Conservation (phyloP, 495 filamentous ascomycete genomes). For the Annulohypoxylon maeteangense region DNA sequence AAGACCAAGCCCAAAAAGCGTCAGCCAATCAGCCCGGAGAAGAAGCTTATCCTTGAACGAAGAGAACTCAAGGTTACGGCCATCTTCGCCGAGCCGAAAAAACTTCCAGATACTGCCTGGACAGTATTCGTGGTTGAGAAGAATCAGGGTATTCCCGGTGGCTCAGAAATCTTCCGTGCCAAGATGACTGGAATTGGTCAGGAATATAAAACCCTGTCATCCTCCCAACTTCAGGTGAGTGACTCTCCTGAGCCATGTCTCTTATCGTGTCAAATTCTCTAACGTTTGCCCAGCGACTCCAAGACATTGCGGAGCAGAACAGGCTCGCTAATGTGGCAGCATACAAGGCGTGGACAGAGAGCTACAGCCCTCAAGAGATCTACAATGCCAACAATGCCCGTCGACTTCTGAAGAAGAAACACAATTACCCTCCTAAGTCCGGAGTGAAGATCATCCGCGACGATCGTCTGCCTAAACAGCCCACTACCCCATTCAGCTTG, state of each 20-base stretch:
- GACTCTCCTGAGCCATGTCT: neutral
- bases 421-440: slow-evolving; percentile 42
- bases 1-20: slow-evolving; percentile 34
- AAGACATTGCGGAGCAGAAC: slow-evolving; percentile 62
- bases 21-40: slow-evolving; percentile 38
- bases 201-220: slow-evolving; percentile 45
- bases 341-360: slow-evolving; percentile 68
- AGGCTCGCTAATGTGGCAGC: slow-evolving; percentile 55
- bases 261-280: slow-evolving; percentile 2
- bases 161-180: neutral
- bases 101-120: slow-evolving; percentile 30
- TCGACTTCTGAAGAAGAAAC: slow-evolving; percentile 52
- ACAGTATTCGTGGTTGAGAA: slow-evolving; percentile 33
- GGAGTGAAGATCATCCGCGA: slow-evolving; percentile 58
- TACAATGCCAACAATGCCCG: slow-evolving; percentile 73
- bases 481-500: slow-evolving; percentile 50
- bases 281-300: slow-evolving; percentile 43
- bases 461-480: slow-evolving; percentile 66
- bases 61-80: slow-evolving; percentile 42
- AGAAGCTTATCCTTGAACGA: slow-evolving; percentile 34
- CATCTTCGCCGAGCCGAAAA: slow-evolving; percentile 43
- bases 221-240: slow-evolving; percentile 48
- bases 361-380: slow-evolving; percentile 67
- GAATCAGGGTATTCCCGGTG: neutral
- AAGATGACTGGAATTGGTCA: slow-evolving; percentile 16